A percentile compares a stretch with the other conserved stretches of the same genome.
phyloP scores from a whole-genome alignment of 495 filamentous ascomycete genomes.

The Aeminium ludgeri region DNA sequence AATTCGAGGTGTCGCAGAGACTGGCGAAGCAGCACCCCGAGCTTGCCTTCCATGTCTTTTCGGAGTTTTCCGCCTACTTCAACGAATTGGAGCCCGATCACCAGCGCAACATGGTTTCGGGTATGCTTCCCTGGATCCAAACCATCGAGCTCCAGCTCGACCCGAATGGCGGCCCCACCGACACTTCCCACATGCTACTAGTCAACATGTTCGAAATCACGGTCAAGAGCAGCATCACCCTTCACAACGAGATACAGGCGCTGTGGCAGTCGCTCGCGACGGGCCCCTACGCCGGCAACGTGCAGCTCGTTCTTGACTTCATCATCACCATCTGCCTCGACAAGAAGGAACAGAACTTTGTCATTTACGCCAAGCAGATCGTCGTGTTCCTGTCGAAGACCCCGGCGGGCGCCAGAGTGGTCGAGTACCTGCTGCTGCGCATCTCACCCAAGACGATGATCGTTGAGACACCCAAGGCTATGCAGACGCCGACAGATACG shows the following conservation, averaged over 20 bases:
- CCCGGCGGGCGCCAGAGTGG: slow-evolving; percentile 74
- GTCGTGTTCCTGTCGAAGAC: slow-evolving; percentile 90
- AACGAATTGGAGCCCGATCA: slow-evolving; percentile 60
- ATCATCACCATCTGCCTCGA: slow-evolving; percentile 88
- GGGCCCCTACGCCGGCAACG: slow-evolving; percentile 86
- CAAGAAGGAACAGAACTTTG: slow-evolving; percentile 88
- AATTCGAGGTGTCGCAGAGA: slow-evolving; percentile 86
- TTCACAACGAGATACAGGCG: slow-evolving; percentile 94
- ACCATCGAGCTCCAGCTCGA: slow-evolving; percentile 87
- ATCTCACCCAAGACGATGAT: slow-evolving; percentile 86
- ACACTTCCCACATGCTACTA: slow-evolving; percentile 82
- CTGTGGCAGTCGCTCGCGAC: slow-evolving; percentile 94
- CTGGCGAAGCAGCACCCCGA: slow-evolving; percentile 79
- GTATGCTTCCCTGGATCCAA: slow-evolving; percentile 91
- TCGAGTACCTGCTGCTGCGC: slow-evolving; percentile 82
- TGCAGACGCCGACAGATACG: slow-evolving; percentile 57
- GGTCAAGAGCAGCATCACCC: slow-evolving; percentile 65
- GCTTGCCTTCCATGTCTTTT: slow-evolving; percentile 82
- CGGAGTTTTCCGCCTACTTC: slow-evolving; percentile 85
- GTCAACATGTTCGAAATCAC: slow-evolving; percentile 95
- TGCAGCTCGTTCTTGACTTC: slow-evolving; percentile 84
- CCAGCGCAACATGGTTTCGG: slow-evolving; percentile 86
- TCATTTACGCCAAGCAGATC: slow-evolving; percentile 93
- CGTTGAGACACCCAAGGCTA: slow-evolving; percentile 48
- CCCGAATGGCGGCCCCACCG: slow-evolving; percentile 77